Base-by-base conservation (phyloP, 2,329 filamentous ascomycete genomes). In the Ascocoryne sarcoides region DNA sequence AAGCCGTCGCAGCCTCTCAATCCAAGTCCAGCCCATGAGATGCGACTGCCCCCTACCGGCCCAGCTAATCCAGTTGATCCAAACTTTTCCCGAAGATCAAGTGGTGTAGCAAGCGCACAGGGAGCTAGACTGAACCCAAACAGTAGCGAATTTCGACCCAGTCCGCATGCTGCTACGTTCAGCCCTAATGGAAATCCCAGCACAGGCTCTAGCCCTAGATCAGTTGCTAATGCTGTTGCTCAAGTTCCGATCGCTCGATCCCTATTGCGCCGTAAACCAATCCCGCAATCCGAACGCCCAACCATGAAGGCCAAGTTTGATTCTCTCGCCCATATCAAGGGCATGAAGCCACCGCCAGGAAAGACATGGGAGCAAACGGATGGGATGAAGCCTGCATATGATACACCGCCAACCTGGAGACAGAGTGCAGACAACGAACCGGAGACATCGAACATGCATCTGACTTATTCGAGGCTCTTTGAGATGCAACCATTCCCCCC, bases 341-440 rank as follows among this genome's bases (percentile, higher is more conserved):
- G 68, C 0, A 60, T 76, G 35, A 65, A 67, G 40, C 70, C 74
- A 1, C 66, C 69, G 0, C 64, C 68, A 43, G 70, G 71, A 20
- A 71, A 73, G 51, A 31, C 29, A 47, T 88, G 81, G 69, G 71
- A 78, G 26, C 74, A 79, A 43, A 94, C 92, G 55, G 82, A 80
- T 34, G 88, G 87, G n/a, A 75, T 95, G 39, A 82, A 83, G 28
- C 82, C 83, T 19, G 80, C 90, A 3, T 95, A 82, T 62, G 82
- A 87, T 53, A 96, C 92, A 1, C 69, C 72, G 9, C 88, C 88
- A 1, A 89, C 82, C 0, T 98, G 92, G 90, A 79, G 83, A 45
- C 76, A 79, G 44, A 65, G 34, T 15, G 36, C 79, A 15, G 82
- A 86, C 49, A 69, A 75, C 32, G 84, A 93, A 49, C 85, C 84